Evolutionary conservation across 257 asterid genomes (phyloP).

Genomic region (Orobanche coerulescens): DNA sequence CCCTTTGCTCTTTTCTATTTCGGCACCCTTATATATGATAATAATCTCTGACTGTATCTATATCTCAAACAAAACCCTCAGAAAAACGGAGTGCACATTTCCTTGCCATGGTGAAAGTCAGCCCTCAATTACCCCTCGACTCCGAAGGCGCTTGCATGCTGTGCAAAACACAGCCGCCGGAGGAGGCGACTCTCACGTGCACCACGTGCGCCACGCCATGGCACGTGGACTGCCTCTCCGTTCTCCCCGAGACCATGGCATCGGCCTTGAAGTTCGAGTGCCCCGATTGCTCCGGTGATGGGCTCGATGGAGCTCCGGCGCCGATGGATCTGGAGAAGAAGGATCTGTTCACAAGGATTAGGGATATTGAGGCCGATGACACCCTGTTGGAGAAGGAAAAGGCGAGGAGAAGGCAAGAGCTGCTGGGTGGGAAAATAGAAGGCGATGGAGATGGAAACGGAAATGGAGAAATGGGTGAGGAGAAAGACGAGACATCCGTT

Average conservation of each 20-base stretch:
- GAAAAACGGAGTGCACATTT: not conserved
- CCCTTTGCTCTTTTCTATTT: not conserved
- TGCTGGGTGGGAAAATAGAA: slow-evolving; percentile 42
- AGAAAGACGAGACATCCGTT: slow-evolving; percentile 23
- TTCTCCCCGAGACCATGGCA: slow-evolving; percentile 28
- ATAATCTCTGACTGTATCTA: not conserved
- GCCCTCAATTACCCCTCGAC: slow-evolving; percentile 47
- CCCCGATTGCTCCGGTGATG: slow-evolving; percentile 74
- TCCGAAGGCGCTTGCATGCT: slow-evolving; percentile 68
- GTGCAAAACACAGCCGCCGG: slow-evolving; percentile 46
- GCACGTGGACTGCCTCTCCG: slow-evolving; percentile 59
- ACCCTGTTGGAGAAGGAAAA: slow-evolving; percentile 57
- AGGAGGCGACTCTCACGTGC: slow-evolving; percentile 44
- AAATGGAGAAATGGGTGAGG: slow-evolving; percentile 14
- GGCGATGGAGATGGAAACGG: slow-evolving; percentile 19
- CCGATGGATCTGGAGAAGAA: slow-evolving; percentile 28
- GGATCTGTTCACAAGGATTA: slow-evolving; percentile 47
- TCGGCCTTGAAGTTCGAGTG: slow-evolving; percentile 38
- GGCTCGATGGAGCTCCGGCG: slow-evolving; percentile 41
- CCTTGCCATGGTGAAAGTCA: slow-evolving; percentile 34
- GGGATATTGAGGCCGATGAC: slow-evolving; percentile 53
- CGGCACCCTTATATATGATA: not conserved
- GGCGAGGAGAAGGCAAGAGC: slow-evolving; percentile 53
- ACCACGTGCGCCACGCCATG: slow-evolving; percentile 69
- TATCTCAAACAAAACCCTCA: not conserved